Evolutionary conservation across 2,329 filamentous ascomycete species (phyloP).

Genomic region (Diaporthe sp.): DNA sequence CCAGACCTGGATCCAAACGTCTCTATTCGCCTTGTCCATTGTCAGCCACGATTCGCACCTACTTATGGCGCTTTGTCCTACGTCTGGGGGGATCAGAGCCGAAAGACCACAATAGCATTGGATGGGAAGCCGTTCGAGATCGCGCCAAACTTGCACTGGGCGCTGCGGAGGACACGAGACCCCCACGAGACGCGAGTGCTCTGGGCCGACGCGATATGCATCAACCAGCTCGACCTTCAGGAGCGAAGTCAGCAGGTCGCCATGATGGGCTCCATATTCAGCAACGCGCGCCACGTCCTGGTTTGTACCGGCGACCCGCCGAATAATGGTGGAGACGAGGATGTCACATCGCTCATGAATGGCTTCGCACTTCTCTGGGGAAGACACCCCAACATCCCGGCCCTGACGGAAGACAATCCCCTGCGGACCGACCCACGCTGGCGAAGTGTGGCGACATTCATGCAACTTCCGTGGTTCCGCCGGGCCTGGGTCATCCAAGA

Average conservation of each 20-base stretch:
- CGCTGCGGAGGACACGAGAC: conserved; percentile 3
- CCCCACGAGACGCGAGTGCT: neutral
- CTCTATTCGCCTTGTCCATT: neutral
- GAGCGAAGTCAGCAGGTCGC: conserved; percentile 35
- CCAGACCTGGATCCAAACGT: neutral
- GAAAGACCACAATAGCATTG: neutral
- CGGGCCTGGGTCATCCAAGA: conserved; percentile 24
- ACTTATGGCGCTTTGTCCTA: conserved; percentile 7
- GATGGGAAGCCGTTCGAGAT: neutral
- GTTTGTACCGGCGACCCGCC: neutral
- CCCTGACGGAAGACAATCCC: neutral
- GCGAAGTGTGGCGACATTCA: neutral
- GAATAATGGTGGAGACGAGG: neutral
- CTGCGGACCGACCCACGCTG: neutral
- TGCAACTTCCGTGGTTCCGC: conserved; percentile 12
- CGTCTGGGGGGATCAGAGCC: neutral
- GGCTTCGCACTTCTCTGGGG: conserved; percentile 16
- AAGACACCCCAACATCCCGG: neutral
- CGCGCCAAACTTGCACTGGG: neutral
- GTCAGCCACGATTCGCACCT: neutral
- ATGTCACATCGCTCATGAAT: conserved; percentile 6
- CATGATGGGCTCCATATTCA: conserved; percentile 36
- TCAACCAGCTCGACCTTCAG: conserved; percentile 23
- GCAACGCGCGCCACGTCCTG: neutral
- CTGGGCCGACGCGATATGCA: conserved; percentile 35